Evolutionary conservation across 805 yeast species (phyloP).

Genomic region (Komagataella ulmi): DNA sequence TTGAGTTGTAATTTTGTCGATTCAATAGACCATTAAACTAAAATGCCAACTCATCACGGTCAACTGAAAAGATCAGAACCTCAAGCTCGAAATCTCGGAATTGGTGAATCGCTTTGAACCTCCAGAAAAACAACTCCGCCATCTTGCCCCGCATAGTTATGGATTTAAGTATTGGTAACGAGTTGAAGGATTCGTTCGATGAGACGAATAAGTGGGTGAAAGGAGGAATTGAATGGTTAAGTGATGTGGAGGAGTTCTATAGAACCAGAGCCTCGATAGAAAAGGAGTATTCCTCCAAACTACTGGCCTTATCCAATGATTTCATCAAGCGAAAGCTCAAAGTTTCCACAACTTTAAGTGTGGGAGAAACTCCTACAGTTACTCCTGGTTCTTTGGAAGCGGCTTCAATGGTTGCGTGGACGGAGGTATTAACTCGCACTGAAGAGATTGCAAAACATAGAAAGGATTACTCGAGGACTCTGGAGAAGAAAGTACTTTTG

Average conservation of each 20-base stretch:
- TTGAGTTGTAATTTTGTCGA: no score
- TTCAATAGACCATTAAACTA: neutral
- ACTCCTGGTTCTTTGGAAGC: slow-evolving; percentile 94
- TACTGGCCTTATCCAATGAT: slow-evolving; percentile 50
- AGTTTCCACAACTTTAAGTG: slow-evolving; percentile 53
- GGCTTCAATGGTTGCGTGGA: slow-evolving; percentile 85
- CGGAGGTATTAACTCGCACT: slow-evolving; percentile 70
- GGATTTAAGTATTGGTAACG: slow-evolving; percentile 45
- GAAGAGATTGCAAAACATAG: slow-evolving; percentile 67
- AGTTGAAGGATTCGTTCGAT: slow-evolving; percentile 68
- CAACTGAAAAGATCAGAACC: neutral
- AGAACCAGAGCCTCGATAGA: slow-evolving; percentile 74
- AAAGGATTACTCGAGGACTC: slow-evolving; percentile 40
- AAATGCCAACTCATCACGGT: neutral
- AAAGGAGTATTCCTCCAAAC: slow-evolving; percentile 63
- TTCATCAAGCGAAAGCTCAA: slow-evolving; percentile 69
- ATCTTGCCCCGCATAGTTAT: neutral
- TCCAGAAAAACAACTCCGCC: neutral
- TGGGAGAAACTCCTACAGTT: slow-evolving; percentile 80
- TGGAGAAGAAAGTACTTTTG: slow-evolving; percentile 45
- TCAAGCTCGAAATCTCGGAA: neutral
- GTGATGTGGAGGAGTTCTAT: slow-evolving; percentile 74
- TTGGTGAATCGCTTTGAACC: neutral
- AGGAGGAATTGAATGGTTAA: slow-evolving; percentile 60
- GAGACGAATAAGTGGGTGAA: slow-evolving; percentile 68